Base-by-base conservation (phyloP, 2,329 filamentous ascomycete genomes). In the Ilyonectria mors-panacis region DNA sequence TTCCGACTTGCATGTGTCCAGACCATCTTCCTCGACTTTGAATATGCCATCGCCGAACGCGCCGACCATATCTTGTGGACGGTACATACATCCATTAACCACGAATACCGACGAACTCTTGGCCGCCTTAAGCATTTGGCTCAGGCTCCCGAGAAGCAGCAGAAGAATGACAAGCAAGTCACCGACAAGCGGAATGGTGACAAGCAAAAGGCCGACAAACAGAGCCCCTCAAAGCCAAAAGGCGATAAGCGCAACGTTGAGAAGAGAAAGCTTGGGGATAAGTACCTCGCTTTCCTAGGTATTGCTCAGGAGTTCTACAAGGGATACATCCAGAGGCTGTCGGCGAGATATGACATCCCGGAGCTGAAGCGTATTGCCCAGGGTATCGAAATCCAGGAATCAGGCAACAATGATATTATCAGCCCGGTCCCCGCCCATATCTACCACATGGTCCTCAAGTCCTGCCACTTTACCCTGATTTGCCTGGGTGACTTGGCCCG, bases 401-500 rank as follows among this genome's bases (percentile, higher is more conserved):
- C 73, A 6, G 62, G 68, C n/a, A 67, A 59, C 50, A 73, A 61
- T 74, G 80, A 85, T 67, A 79, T 81, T 60, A 78, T 84, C 68
- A 79, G 84, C 70, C 78, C 83, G 71, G 80, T 85, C 63, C 79
- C 86, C 48, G 74, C 84, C 51, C 77, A 86, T 13, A 80, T 93
- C 57, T 86, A 86, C 66, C 79, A 82, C n/a, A 82, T 86, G 70
- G 88, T 97, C 63, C 84, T 94, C 45, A 83, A 86, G 63, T 94
- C 94, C 4, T 97, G 93, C 78, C 93, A 97, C 81, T 89, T 91
- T 63, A 94, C 93, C 5, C 85, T 98, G 62, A 91, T 98, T 66
- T 94, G 92, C 71, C 88, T 98, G 10, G 96, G 96, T 37, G 96
- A 99, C 79, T 86, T 99, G 54, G 93, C 93, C 56, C 91, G 96